Evolutionary conservation across 2,329 filamentous ascomycete genomes (phyloP).

Genomic region (Dothiorella sarmentorum): DNA sequence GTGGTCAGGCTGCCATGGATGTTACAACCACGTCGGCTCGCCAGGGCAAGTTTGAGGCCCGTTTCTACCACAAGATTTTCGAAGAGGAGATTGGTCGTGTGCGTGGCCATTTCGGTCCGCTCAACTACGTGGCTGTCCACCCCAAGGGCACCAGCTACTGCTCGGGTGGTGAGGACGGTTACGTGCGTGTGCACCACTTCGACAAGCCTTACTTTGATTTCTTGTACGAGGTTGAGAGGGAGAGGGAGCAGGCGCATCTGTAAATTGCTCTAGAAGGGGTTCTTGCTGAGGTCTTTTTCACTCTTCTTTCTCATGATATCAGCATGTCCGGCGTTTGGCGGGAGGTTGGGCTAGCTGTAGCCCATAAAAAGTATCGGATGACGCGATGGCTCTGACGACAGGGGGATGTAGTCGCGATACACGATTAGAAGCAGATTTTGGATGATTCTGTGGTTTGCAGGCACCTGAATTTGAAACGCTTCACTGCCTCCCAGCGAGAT

Average conservation of each 20-base stretch:
- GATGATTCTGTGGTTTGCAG: no score
- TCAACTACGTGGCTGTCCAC: constrained; percentile 94
- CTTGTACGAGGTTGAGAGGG: constrained; percentile 95
- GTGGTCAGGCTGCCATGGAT: constrained; percentile 98
- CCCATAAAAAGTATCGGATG: constrained; percentile 16
- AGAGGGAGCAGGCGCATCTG: constrained; percentile 51
- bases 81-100: constrained; percentile 98
- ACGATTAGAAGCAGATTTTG: constrained; percentile 10
- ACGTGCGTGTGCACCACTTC: constrained; percentile 97
- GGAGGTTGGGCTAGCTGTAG: constrained; percentile 11
- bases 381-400: constrained; percentile 3
- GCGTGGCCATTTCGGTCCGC: constrained; percentile 90
- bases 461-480: neutral
- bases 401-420: constrained; percentile 8
- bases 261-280: constrained; percentile 21
- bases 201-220: constrained; percentile 99
- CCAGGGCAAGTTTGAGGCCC: constrained; percentile 98
- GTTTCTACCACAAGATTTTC: constrained; percentile 99
- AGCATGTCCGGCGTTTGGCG: constrained; percentile 19
- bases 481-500: neutral
- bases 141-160: constrained; percentile 90
- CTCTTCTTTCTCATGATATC: constrained; percentile 17
- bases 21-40: constrained; percentile 91
- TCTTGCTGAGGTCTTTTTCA: constrained; percentile 15
- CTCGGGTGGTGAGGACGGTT: constrained; percentile 95